Evolutionary conservation across 306 rosid genomes (phyloP).

Genomic region (Notholithocarpus densiflorus): DNA sequence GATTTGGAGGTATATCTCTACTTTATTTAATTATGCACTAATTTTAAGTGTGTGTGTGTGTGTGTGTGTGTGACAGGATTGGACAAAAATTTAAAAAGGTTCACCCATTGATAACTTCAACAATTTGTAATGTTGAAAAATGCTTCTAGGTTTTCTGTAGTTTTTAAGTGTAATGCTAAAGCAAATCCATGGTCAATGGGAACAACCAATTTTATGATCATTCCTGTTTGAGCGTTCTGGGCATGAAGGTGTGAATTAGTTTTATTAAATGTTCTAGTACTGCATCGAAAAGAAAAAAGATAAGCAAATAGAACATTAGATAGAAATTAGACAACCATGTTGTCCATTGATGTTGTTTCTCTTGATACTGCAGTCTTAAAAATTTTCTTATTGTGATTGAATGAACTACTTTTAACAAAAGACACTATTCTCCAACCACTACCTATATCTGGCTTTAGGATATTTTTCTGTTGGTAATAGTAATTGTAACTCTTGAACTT

Average conservation of each 20-base stretch:
- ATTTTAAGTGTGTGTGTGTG: not conserved
- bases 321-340: not conserved
- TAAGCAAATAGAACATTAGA: not conserved
- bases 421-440: not conserved
- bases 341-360: not conserved
- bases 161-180: not conserved
- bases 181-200: not conserved
- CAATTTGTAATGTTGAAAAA: not conserved
- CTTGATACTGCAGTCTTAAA: not conserved
- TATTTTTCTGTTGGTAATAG: not conserved
- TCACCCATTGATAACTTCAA: not conserved
- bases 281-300: not conserved
- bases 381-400: not conserved
- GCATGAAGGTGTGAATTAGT: not conserved
- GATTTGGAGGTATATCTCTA: constrained; percentile 49
- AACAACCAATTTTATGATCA: not conserved
- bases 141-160: not conserved
- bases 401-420: not conserved
- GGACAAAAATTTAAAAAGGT: not conserved
- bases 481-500: not conserved
- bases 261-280: not conserved
- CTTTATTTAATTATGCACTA: not conserved
- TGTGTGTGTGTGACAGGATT: too few relatives aligned
- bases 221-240: not conserved
- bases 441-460: not conserved